Percentiles rank a stretch among this genome's conserved stretches.
These are phyloP conservation scores for Gliomastix tumulicola DNA, from an alignment of 2,329 filamentous ascomycete species.

Conservation along the genomic window DNA sequence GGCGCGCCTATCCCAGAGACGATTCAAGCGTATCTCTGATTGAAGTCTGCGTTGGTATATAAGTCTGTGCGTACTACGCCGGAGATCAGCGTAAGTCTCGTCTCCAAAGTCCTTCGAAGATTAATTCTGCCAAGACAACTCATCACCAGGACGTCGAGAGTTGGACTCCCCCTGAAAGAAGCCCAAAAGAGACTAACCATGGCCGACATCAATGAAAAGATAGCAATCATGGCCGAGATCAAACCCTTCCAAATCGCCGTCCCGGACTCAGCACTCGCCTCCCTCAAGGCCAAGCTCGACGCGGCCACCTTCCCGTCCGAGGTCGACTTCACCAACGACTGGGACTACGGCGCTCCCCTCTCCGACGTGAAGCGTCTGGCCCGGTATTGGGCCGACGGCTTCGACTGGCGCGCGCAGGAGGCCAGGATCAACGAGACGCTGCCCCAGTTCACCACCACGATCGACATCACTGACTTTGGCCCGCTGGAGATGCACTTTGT, in stretches of 20 bases:
- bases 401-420: conserved; percentile 57
- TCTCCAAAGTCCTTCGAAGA: too few species aligned
- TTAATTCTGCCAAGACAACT: too few species aligned
- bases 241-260: conserved; percentile 25
- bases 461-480: conserved; percentile 47
- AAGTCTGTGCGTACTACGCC: too few species aligned
- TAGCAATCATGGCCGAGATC: conserved; percentile 14
- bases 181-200: too few species aligned
- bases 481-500: conserved; percentile 57
- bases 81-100: too few species aligned
- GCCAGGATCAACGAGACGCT: conserved; percentile 45
- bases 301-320: conserved; percentile 18
- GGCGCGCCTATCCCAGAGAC: too few species aligned
- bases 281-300: conserved; percentile 21
- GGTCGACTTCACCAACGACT: conserved; percentile 22
- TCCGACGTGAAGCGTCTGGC: conserved; percentile 25
- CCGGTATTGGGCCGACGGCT: conserved; percentile 34
- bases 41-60: too few species aligned
- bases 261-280: conserved; percentile 18
- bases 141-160: too few species aligned
- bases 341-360: conserved; percentile 20
- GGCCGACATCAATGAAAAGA: too few species aligned
- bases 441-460: conserved; percentile 46
- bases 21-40: too few species aligned
- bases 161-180: too few species aligned